phyloP scores from a whole-genome alignment of 2,329 filamentous ascomycete species.

The Pestalotiopsis fici region DNA sequence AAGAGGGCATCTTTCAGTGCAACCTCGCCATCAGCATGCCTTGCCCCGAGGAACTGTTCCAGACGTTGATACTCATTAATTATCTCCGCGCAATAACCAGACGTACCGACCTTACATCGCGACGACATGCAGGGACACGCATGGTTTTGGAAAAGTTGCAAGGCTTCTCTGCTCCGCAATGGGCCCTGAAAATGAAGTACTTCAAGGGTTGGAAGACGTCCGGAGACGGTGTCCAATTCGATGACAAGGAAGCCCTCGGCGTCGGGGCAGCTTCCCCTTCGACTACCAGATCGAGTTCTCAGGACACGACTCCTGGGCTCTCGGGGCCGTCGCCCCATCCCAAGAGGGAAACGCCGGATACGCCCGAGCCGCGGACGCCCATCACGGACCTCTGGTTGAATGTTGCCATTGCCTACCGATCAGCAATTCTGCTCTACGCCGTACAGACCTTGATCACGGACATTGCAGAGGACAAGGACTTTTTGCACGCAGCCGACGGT shows the following conservation, averaged over 20 bases:
- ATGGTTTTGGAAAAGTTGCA: constrained; percentile 14
- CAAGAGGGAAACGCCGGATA: background rate
- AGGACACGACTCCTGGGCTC: background rate
- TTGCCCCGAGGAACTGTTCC: constrained; percentile 16
- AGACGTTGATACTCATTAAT: constrained; percentile 15
- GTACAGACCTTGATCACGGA: constrained; percentile 15
- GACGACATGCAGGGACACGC: constrained; percentile 13
- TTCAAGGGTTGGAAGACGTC: constrained; percentile 15
- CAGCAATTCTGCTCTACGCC: constrained; percentile 14
- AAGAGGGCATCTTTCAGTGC: constrained; percentile 14
- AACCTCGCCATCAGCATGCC: constrained; percentile 16
- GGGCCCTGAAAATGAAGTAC: constrained; percentile 14
- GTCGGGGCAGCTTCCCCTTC: background rate
- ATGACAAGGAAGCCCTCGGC: background rate
- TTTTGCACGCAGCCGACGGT: constrained; percentile 1
- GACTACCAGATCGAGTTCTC: background rate
- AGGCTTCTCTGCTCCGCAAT: constrained; percentile 12
- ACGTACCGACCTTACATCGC: constrained; percentile 4
- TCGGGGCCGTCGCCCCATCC: background rate
- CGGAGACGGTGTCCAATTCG: constrained; percentile 16
- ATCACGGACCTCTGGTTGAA: constrained; percentile 14
- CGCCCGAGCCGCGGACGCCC: background rate
- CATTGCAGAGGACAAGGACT: constrained; percentile 11
- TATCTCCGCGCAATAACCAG: constrained; percentile 15
- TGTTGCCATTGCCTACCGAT: constrained; percentile 13